Percentiles rank a stretch among this genome's conserved stretches.
Conservation (phyloP, 305 asterid genomes). For the Fraxinus dipetala region DNA sequence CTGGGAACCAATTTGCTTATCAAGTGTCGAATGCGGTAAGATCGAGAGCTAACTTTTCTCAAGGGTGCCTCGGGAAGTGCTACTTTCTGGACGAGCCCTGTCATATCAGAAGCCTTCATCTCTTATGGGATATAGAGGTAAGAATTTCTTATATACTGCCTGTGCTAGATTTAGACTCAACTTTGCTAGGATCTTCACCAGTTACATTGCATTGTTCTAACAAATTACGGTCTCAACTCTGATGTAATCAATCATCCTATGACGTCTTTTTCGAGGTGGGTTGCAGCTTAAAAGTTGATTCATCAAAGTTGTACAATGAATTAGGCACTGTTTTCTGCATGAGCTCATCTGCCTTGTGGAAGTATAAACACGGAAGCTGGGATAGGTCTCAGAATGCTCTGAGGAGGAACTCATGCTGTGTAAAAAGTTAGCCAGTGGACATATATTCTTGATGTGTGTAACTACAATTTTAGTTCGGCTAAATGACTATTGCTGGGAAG, state of each 20-base stretch:
- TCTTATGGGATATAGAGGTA: background rate
- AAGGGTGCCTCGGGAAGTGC: background rate
- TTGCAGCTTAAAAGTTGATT: slow-evolving; percentile 15
- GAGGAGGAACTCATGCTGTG: background rate
- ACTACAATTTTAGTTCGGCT: background rate
- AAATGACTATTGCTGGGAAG: background rate
- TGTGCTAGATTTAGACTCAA: slow-evolving; percentile 12
- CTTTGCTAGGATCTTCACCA: slow-evolving; percentile 11
- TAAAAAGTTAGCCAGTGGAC: background rate
- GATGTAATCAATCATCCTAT: slow-evolving; percentile 4
- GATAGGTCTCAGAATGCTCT: slow-evolving; percentile 3
- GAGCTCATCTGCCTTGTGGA: slow-evolving; percentile 2
- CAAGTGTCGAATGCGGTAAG: slow-evolving; percentile 5
- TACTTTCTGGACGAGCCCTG: background rate
- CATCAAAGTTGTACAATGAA: background rate
- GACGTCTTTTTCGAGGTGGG: slow-evolving; percentile 4
- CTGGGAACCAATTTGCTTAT: slow-evolving; percentile 4
- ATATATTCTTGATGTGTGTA: background rate
- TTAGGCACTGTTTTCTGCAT: slow-evolving; percentile 18
- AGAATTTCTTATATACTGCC: slow-evolving; percentile 3
- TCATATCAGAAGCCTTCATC: background rate
- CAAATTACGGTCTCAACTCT: slow-evolving; percentile 2
- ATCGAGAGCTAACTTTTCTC: background rate
- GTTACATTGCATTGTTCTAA: slow-evolving; percentile 18
- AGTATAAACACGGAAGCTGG: background rate